phyloP scores from a whole-genome alignment of 2,329 filamentous ascomycete genomes.

The Colletotrichum brevisporum region DNA sequence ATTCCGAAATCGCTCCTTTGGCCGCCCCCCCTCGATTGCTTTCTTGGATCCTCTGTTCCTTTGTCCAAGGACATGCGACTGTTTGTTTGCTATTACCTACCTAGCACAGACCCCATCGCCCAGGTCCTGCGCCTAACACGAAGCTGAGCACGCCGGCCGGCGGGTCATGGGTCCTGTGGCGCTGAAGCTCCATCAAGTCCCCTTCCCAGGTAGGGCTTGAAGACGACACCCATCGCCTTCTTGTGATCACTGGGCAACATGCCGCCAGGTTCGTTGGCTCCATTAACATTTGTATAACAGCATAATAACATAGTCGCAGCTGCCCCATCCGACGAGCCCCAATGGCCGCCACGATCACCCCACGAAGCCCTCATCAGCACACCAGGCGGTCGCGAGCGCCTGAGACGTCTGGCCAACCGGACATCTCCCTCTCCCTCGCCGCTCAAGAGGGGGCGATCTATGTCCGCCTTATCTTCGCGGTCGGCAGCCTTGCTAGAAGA shows the following conservation, averaged over 20 bases:
- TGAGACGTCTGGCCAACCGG: slow-evolving; percentile 76
- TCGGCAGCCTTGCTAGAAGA: slow-evolving; percentile 42
- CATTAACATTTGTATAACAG: slow-evolving; percentile 7
- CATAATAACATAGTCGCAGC: slow-evolving; percentile 40
- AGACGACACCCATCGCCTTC: slow-evolving; percentile 14
- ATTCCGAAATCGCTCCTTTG: slow-evolving; percentile 29
- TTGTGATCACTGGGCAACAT: slow-evolving; percentile 33
- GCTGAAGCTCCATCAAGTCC: slow-evolving; percentile 26
- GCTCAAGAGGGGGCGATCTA: slow-evolving; percentile 60
- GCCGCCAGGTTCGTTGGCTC: slow-evolving; percentile 41
- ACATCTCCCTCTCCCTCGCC: slow-evolving; percentile 79
- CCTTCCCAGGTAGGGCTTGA: slow-evolving; percentile 15
- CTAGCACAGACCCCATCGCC: slow-evolving; percentile 33
- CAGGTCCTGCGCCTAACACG: slow-evolving; percentile 18
- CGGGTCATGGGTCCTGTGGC: slow-evolving; percentile 40
- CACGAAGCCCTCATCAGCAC: slow-evolving; percentile 76
- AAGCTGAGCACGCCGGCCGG: slow-evolving; percentile 31
- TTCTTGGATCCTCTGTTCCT: slow-evolving; percentile 10
- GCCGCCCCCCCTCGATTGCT: slow-evolving; percentile 1
- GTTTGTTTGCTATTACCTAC: slow-evolving; percentile 22
- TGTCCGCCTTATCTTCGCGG: slow-evolving; percentile 46
- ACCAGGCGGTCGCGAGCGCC: slow-evolving; percentile 83
- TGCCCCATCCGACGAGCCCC: slow-evolving; percentile 56
- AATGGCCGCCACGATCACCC: slow-evolving; percentile 78
- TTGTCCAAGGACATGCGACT: slow-evolving; percentile 24